phyloP scores from a whole-genome alignment of 2,329 filamentous ascomycete genomes.

The Cyphellophora europaea region DNA sequence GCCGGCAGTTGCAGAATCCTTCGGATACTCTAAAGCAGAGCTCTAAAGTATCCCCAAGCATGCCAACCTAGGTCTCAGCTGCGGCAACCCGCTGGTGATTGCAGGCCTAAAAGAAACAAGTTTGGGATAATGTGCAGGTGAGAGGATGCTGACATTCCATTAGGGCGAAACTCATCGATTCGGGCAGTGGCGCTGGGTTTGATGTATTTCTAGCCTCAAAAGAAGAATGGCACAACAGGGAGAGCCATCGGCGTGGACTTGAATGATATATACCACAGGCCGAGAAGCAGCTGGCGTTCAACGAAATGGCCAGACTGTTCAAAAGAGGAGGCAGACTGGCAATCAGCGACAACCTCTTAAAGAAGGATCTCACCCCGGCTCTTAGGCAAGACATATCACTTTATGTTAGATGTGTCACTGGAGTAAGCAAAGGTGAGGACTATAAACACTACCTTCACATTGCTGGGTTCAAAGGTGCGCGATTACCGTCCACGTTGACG shows the following conservation, averaged over 20 bases:
- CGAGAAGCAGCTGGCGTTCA: slow-evolving; percentile 47
- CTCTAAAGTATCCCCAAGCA: slow-evolving; percentile 37
- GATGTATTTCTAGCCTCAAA: slow-evolving; percentile 47
- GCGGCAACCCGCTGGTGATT: slow-evolving; percentile 44
- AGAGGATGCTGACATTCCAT: too few relatives aligned
- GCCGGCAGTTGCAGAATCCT: slow-evolving; percentile 38
- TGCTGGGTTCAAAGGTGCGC: slow-evolving; percentile 43
- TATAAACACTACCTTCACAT: slow-evolving; percentile 44
- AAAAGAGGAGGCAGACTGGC: slow-evolving; percentile 50
- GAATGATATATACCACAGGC: slow-evolving; percentile 44
- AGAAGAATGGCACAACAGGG: slow-evolving; percentile 39
- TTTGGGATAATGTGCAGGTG: too few relatives aligned
- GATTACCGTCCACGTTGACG: too few relatives aligned
- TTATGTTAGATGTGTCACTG: slow-evolving; percentile 53
- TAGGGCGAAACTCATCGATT: slow-evolving; percentile 51
- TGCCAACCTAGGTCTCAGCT: slow-evolving; percentile 45
- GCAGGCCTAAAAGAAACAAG: too few relatives aligned
- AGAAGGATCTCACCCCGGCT: slow-evolving; percentile 33
- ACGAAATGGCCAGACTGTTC: slow-evolving; percentile 49
- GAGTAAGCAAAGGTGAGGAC: slow-evolving; percentile 42
- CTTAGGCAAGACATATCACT: slow-evolving; percentile 42
- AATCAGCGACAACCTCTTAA: slow-evolving; percentile 47
- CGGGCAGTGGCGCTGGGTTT: slow-evolving; percentile 50
- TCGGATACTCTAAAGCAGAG: slow-evolving; percentile 44
- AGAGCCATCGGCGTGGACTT: slow-evolving; percentile 51